phyloP scores from a whole-genome alignment of 345 rosid species.

The Iberis pinnata region DNA sequence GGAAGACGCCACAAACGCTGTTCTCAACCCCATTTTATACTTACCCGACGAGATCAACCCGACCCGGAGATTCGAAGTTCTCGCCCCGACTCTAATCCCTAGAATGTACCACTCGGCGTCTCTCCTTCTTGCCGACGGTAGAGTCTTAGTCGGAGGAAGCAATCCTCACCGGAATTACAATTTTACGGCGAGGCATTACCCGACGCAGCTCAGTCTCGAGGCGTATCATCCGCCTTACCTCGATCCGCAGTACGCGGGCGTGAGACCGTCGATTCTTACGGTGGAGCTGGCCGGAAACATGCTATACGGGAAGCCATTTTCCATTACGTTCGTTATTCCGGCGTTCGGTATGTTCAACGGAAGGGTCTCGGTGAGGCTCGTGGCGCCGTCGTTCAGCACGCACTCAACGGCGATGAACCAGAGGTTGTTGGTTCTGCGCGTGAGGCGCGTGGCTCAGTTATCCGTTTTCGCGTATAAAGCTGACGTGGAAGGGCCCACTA shows the following conservation, averaged over 20 bases:
- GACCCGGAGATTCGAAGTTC: slow-evolving; percentile 46
- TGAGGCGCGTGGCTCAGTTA: slow-evolving; percentile 33
- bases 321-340: slow-evolving; percentile 38
- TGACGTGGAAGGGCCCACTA: slow-evolving; percentile 39
- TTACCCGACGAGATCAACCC: slow-evolving; percentile 36
- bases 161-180: slow-evolving; percentile 65
- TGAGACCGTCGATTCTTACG: slow-evolving; percentile 54
- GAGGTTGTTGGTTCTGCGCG: slow-evolving; percentile 46
- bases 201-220: slow-evolving; percentile 74
- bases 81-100: slow-evolving; percentile 41
- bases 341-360: slow-evolving; percentile 22
- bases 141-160: slow-evolving; percentile 81
- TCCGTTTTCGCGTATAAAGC: slow-evolving; percentile 40
- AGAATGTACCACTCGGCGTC: slow-evolving; percentile 84
- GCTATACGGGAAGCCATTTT: slow-evolving; percentile 31
- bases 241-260: slow-evolving; percentile 27
- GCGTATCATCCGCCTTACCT: slow-evolving; percentile 67
- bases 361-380: slow-evolving; percentile 34
- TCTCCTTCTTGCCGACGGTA: slow-evolving; percentile 59
- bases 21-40: slow-evolving; percentile 62
- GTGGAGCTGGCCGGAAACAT: slow-evolving; percentile 40
- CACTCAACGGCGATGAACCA: slow-evolving; percentile 72
- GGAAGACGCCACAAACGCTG: slow-evolving; percentile 61
- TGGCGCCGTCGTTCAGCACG: slow-evolving; percentile 59
- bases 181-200: slow-evolving; percentile 56